These are phyloP conservation scores for Tylopilus orsonianus DNA, from an alignment of 1,284 basidiomycete genomes.

Conservation along the genomic window DNA sequence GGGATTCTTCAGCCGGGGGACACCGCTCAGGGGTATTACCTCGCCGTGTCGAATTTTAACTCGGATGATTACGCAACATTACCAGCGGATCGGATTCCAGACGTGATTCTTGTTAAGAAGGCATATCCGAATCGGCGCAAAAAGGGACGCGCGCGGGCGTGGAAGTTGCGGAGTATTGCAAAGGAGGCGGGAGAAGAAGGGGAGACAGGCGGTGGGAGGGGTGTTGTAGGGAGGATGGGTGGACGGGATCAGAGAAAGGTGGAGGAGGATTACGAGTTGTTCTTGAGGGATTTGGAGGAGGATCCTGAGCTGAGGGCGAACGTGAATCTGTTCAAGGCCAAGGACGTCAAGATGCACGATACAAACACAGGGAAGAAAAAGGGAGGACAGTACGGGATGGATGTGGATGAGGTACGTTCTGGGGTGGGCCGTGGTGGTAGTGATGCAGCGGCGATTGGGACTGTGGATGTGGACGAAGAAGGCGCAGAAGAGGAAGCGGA, in stretches of 20 bases:
- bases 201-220: conserved; percentile 70
- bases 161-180: conserved; percentile 92
- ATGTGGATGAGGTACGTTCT: conserved; percentile 57
- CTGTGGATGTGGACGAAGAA: conserved; percentile 35
- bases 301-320: conserved; percentile 90
- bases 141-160: conserved; percentile 83
- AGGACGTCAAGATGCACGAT: conserved; percentile 47
- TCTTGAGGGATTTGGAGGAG: conserved; percentile 94
- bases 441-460: conserved; percentile 29
- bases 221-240: conserved; percentile 87
- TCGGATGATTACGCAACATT: conserved; percentile 83
- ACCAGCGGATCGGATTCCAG: conserved; percentile 75
- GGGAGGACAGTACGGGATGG: conserved; percentile 66
- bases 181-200: conserved; percentile 89
- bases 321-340: conserved; percentile 87
- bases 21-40: conserved; percentile 87
- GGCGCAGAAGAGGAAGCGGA: conserved; percentile 80
- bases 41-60: conserved; percentile 92
- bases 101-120: conserved; percentile 94
- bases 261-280: conserved; percentile 95
- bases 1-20: conserved; percentile 95
- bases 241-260: conserved; percentile 93
- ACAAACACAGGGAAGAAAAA: conserved; percentile 39
- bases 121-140: conserved; percentile 93
- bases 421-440: conserved; percentile 24